Base-by-base conservation (phyloP, 2,329 filamentous ascomycete species). In the Aureobasidium sp. region DNA sequence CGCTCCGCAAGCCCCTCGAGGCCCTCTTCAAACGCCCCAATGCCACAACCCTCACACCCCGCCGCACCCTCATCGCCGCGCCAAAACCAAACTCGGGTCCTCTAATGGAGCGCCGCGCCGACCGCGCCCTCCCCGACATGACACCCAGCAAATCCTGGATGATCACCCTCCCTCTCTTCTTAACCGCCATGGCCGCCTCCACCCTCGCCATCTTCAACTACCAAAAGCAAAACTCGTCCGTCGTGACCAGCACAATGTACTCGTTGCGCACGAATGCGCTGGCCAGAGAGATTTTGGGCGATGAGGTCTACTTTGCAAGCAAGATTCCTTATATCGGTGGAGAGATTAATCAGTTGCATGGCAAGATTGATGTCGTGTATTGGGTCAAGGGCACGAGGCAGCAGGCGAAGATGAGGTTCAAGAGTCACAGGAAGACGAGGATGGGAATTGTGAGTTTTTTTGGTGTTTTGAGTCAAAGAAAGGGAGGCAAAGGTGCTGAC, bases 201-300 rank as follows among this genome's bases (percentile, higher is more conserved):
- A 87, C 87, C 67, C 78, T 95, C 64, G 90, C 88, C 68, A 97
- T 99, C 76, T 97, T 99, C 88, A 99, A 99, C 83, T 97, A 99
- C 84, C 93, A 99, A 75, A 97, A 97, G 76, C 85, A 87, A 62
- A 91, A 89, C n/a, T 91, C 87, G 29, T 89, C 89, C 61, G 89
- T 80, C 17, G 77, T 97, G n/a, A 86, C 86, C 61, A 90, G 89
- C 61, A 94, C 91, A 5, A 84, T 99, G 31, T 99, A 97, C 80
- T 89, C 93, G 1, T 83, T 99, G 66, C 89, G 94, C 66, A 95
- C 90, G 2, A 91, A 88, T 62, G 78, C 84, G 2, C 77, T 80
- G 63, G 94, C 91, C 49, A 86, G 92, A 70, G 86, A 86, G 62
- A 78, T 87, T 49, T 83, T 99, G 31, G 94, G 94, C 66, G 90